Base-by-base conservation (phyloP, 1,139 yeast genomes). In the Wickerhamomyces sp. region DNA sequence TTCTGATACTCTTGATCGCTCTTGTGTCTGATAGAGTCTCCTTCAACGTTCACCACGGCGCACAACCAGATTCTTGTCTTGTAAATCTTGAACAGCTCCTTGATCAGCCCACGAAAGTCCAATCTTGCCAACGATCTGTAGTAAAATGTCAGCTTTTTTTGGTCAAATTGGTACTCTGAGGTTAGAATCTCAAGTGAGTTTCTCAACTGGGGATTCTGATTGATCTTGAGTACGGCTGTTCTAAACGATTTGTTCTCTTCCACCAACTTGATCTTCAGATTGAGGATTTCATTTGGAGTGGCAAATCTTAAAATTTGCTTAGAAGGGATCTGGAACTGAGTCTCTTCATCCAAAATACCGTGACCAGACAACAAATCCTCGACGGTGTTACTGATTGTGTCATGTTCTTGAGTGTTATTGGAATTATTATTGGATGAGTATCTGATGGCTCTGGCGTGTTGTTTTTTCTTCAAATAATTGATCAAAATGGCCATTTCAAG, bases 21-120 rank as follows among this genome's bases (percentile, higher is more conserved):
- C 5, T 23, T 26, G 13, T 17, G n/a, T 23, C 26, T 30, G 24
- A 16, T 23, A 13, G 31, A 35, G 28, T 34, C 18, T n/a, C 29
- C 40, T 9, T 30, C 13, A 10, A 27, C 18, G 27, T 40, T 44
- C 2, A 51, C 47, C 16, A 89, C 86, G 4, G 96, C 94, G 64
- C 96, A 89, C 70, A 89, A 74, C 98, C 98, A 93, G 51, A 91
- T 91, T 55, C 98, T 75, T 2, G 97, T 91, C 64, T 91, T 91
- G 70, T 88, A 91, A 41, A 87, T 83, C 52, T 91, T 81, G 67
- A 91, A 91, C 44, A 91, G 66, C 52, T 91, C 97, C 49, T 91
- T 83, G 39, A 91, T 94, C 53, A 93, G 72, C 30, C 85, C 94
- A 51, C 98, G 72, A 59, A 91, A 91, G 59, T 91, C 98, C 42